Base-by-base conservation (phyloP, 306 rosid species). In the Vigna mungo region DNA sequence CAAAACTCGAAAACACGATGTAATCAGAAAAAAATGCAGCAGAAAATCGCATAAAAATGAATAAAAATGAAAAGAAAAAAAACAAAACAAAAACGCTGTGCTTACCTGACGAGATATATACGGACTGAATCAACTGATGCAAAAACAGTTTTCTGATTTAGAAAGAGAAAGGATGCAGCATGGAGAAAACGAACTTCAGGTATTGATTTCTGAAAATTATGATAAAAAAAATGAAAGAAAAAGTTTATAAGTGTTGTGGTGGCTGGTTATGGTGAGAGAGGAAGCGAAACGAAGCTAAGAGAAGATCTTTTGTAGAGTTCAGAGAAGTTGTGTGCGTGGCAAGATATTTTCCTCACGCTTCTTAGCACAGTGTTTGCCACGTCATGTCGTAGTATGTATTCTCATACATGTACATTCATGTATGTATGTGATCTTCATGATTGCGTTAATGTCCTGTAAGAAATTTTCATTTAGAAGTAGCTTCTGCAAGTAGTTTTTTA, bases 281-380 rank as follows among this genome's bases (percentile, higher is more conserved):
- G 12, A 23, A 37, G 76, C 17, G 17, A 37, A 64, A 39, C 44
- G 44, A 39, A 7, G 44, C 10, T 9, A 9, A 41, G 46, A 37
- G 32, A 65, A 62, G 78, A 81, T 76, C 77, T 75, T 75, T 68
- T 12, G 17, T 9, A 20, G 80, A 34, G 84, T 16, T 17, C 7
- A 68, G 30, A 60, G 77, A 81, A 68, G 77, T 18, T 41, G 72
- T 27, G 78, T 60, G 77, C 85, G 85, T 81, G 85, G 85, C 85
- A 69, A 60, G 85, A 81, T 81, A 81, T 81, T 81, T 81, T 68
- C 67, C 81, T 69, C 74, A 25, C 58, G 68, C 54, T 66, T 60
- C 68, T 41, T 27, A 59, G 25, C 75, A 25, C 53, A 37, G 16
- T 34, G 55, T 6, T 32, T 64, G 88, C 68, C 80, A 74, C 81